Base-by-base conservation (phyloP, 192 early-diverging fungal genomes). In the Glomus cerebriforme region DNA sequence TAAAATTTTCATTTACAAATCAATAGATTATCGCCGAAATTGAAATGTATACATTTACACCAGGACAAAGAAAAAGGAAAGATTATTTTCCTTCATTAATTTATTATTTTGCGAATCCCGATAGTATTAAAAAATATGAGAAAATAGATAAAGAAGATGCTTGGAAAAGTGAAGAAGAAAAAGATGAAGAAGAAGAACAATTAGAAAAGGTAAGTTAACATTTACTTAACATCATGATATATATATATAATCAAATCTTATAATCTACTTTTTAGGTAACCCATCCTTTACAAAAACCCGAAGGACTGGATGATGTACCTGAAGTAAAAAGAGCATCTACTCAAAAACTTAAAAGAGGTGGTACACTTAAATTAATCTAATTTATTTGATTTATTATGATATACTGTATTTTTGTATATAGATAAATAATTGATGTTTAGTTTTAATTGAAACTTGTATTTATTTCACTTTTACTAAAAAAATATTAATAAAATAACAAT, bases 21-120 rank as follows among this genome's bases (percentile, higher is more conserved):
- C 13, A 9, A 39, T 8, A 71, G 69, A 29, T 71, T 22, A 71
- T 71, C 6, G 69, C 43, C 0, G 69, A 71, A 45, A 26, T 71
- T 19, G 69, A 71, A 71, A 71, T 71, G 69, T 71, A 37, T 39
- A 34, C 17, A 12, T 37, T 71, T 17, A 71, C 39, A 19, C 43
- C 69, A 71, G 43, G 22, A 27, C 69, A 71, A 43, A 32, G 69
- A 17, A 71, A 37, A 71, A 37, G 69, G n/a, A 71, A 71, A n/a
- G 69, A 71, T 35, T 71, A 39, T 26, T 71, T 71, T 47, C 69
- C 69, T 19, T 71, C 69, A 1, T 71, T 71, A 45, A 71, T 71
- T 17, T 71, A 71, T 71, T 71, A 71, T 39, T n/a, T 34, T 13
- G 69, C 69, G 45, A 71, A 0, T 71, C 69, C 69, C 27, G 69